These are phyloP conservation scores for Salicornia ramosissima DNA, from an alignment of 148 eudicot genomes.

Conservation along the genomic window DNA sequence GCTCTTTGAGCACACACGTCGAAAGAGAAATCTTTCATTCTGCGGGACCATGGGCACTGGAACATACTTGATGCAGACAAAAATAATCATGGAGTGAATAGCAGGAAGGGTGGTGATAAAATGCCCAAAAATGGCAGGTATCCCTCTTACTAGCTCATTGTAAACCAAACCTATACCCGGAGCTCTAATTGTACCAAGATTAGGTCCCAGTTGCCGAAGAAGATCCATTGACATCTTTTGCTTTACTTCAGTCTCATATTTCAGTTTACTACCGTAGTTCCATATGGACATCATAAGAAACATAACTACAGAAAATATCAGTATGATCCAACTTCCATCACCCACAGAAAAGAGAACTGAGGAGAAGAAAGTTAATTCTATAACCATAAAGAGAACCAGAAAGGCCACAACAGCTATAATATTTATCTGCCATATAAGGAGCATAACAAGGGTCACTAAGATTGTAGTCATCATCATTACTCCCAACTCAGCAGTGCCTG, in stretches of 20 bases:
- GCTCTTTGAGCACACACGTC: conserved; percentile 84
- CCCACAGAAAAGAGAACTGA: conserved; percentile 73
- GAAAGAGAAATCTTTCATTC: conserved; percentile 85
- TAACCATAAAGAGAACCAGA: conserved; percentile 65
- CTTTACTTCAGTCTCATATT: conserved; percentile 88
- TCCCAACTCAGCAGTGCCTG: conserved; percentile 97
- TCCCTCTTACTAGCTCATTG: conserved; percentile 87
- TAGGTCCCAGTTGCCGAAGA: conserved; percentile 76
- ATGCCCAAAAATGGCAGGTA: conserved; percentile 95
- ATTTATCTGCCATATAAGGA: conserved; percentile 97
- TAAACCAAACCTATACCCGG: conserved; percentile 97
- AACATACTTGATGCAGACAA: conserved; percentile 90
- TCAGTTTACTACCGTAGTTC: conserved; percentile 96
- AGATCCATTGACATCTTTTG: conserved; percentile 87
- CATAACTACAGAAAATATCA: conserved; percentile 67
- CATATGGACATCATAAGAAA: conserved; percentile 83
- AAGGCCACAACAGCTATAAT: conserved; percentile 66
- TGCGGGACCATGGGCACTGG: conserved; percentile 90
- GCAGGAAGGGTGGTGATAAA: conserved; percentile 92
- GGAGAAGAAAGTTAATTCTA: conserved; percentile 85
- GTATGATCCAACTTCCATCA: conserved; percentile 98
- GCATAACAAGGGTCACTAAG: conserved; percentile 92
- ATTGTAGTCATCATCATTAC: conserved; percentile 95
- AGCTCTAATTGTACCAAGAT: conserved; percentile 91
- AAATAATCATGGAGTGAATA: conserved; percentile 93